These are phyloP conservation scores for Volvox reticuliferus DNA, from an alignment of 139 green algal species.

Conservation along the genomic window DNA sequence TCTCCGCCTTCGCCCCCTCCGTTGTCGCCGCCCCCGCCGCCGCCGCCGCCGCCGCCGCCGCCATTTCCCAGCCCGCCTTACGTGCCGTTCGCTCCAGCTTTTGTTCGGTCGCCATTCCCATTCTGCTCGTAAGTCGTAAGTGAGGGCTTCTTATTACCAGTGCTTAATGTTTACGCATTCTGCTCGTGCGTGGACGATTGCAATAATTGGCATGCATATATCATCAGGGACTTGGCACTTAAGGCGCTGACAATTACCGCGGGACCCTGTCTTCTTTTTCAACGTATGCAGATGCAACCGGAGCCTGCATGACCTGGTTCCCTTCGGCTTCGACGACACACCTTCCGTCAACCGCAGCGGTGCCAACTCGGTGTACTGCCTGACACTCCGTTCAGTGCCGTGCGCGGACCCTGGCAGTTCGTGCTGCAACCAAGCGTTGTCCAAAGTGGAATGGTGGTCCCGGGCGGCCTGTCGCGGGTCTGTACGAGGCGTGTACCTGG, in stretches of 20 bases:
- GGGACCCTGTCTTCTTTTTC: not conserved
- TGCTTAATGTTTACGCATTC: not conserved
- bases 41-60: not conserved
- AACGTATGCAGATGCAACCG: conserved; percentile 18
- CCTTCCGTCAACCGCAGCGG: not conserved
- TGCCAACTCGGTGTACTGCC: conserved; percentile 24
- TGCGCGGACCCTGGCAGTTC: conserved; percentile 17
- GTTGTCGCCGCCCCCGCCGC: not conserved
- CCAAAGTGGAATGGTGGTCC: conserved; percentile 43
- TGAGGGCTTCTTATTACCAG: not conserved
- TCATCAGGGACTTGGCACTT: no score
- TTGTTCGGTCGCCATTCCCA: not conserved
- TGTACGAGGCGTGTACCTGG: conserved; percentile 19
- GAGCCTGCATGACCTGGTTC: not conserved
- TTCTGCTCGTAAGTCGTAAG: conserved; percentile 27
- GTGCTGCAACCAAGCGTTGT: conserved; percentile 5
- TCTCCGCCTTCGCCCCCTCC: not conserved
- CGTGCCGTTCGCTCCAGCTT: not conserved
- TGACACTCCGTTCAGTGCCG: not conserved
- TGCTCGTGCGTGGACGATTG: no score
- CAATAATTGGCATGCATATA: no score
- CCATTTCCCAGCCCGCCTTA: not conserved
- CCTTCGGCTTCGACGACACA: not conserved
- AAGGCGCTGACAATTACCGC: no score
- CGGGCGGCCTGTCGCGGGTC: conserved; percentile 7